Conservation (phyloP, 768 basidiomycete species). For the Mycena leptocephala region DNA sequence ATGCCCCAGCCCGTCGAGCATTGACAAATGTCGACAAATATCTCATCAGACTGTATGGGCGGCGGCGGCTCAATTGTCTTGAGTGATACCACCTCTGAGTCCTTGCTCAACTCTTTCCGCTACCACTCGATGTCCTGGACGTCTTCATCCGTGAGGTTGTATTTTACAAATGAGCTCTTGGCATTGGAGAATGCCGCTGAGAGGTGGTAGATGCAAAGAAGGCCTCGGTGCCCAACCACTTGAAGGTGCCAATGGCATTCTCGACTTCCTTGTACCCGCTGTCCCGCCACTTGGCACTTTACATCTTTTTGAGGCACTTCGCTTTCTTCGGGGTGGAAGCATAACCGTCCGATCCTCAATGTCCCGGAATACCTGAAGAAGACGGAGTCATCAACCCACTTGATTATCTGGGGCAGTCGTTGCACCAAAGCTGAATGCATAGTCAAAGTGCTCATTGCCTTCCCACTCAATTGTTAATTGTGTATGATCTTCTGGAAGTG, state of each 20-base stretch:
- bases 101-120: not conserved
- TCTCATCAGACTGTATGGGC: constrained; percentile 17
- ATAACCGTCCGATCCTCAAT: not conserved
- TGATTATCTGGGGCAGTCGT: constrained; percentile 23
- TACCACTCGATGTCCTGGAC: not conserved
- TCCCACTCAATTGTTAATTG: constrained; percentile 6
- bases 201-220: not conserved
- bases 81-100: not conserved
- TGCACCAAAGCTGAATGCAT: constrained; percentile 32
- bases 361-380: constrained; percentile 34
- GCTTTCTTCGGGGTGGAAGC: not conserved
- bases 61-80: constrained; percentile 26
- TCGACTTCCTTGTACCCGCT: not conserved
- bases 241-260: not conserved
- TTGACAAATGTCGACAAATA: constrained; percentile 63
- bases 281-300: not conserved
- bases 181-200: not conserved
- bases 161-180: not conserved
- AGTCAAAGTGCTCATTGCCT: constrained; percentile 26
- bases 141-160: not conserved
- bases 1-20: constrained; percentile 58
- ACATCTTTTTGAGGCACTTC: not conserved
- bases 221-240: not conserved
- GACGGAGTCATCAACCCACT: constrained; percentile 44
- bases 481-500: constrained; percentile 1